phyloP scores from a whole-genome alignment of 805 yeast species.

The Yarrowia sp. region DNA sequence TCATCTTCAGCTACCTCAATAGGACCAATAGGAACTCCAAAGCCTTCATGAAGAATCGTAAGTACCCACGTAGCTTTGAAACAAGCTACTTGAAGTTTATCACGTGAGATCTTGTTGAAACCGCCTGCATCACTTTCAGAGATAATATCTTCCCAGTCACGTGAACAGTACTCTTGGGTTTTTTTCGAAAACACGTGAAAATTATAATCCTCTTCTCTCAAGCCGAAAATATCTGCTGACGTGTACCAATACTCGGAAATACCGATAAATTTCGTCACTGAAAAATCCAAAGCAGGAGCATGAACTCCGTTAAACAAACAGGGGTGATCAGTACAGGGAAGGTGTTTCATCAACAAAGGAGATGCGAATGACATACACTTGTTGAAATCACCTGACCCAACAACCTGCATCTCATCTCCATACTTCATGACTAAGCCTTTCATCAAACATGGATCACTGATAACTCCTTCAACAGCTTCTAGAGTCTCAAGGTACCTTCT shows the following conservation, averaged over 20 bases:
- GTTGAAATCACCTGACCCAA: conserved; percentile 78
- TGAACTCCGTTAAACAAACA: conserved; percentile 94
- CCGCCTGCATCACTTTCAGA: conserved; percentile 52
- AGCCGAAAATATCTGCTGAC: conserved; percentile 82
- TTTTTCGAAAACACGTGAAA: conserved; percentile 61
- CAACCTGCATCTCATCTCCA: conserved; percentile 39
- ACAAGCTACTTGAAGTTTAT: conserved; percentile 67
- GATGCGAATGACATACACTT: conserved; percentile 68
- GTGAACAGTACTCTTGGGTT: conserved; percentile 70
- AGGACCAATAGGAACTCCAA: conserved; percentile 60
- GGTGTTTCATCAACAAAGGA: conserved; percentile 67
- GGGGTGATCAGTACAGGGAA: conserved; percentile 84
- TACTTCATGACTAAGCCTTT: conserved; percentile 46
- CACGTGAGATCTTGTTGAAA: conserved; percentile 56
- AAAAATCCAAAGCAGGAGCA: conserved; percentile 83
- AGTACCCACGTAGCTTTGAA: conserved; percentile 95
- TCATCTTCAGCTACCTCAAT: conserved; percentile 25
- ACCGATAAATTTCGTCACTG: conserved; percentile 80
- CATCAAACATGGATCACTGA: conserved; percentile 82
- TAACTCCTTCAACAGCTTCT: conserved; percentile 31
- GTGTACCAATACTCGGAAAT: conserved; percentile 98
- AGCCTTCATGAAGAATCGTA: conserved; percentile 87
- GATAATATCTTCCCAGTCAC: conserved; percentile 62
- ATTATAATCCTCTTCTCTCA: conserved; percentile 80
- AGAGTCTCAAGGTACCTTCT: conserved; percentile 52